phyloP scores from a whole-genome alignment of 805 yeast species.

The Torulaspora delbrueckii region DNA sequence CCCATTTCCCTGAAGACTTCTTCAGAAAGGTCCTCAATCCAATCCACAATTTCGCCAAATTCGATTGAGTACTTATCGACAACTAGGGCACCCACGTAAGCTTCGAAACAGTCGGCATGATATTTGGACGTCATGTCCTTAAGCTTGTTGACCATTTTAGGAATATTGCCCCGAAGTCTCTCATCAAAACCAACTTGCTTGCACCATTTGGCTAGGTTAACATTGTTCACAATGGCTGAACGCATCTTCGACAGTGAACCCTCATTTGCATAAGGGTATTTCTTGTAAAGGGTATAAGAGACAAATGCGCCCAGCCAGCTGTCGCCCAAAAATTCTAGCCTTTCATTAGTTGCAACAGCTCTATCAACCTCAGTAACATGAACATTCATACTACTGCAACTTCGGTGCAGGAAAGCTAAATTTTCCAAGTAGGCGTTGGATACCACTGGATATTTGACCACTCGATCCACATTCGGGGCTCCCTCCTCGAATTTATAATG shows the following conservation, averaged over 20 bases:
- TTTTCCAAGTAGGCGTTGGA: conserved; percentile 18
- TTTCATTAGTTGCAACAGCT: conserved; percentile 47
- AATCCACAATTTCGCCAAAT: conserved; percentile 42
- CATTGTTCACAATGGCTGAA: conserved; percentile 62
- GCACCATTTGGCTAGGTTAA: conserved; percentile 61
- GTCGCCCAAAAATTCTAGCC: conserved; percentile 84
- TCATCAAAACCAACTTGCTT: conserved; percentile 57
- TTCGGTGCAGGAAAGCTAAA: conserved; percentile 23
- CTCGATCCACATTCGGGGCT: conserved; percentile 7
- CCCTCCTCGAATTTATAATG: conserved; percentile 10
- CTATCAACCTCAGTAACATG: conserved; percentile 14
- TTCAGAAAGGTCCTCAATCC: conserved; percentile 47
- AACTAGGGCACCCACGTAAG: conserved; percentile 75
- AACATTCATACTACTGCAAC: conserved; percentile 18
- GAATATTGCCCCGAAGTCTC: conserved; percentile 45
- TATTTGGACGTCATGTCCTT: conserved; percentile 47
- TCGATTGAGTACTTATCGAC: conserved; percentile 44
- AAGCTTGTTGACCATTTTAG: conserved; percentile 43
- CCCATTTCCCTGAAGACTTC: conserved; percentile 15
- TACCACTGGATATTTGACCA: conserved; percentile 20
- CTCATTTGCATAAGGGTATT: conserved; percentile 64
- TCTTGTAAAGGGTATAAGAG: conserved; percentile 55
- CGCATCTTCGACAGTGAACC: conserved; percentile 69
- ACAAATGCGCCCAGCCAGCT: conserved; percentile 64
- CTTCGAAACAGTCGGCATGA: conserved; percentile 83